Base-by-base conservation (phyloP, 257 asterid species). In the Solanum megistacrolobum region DNA sequence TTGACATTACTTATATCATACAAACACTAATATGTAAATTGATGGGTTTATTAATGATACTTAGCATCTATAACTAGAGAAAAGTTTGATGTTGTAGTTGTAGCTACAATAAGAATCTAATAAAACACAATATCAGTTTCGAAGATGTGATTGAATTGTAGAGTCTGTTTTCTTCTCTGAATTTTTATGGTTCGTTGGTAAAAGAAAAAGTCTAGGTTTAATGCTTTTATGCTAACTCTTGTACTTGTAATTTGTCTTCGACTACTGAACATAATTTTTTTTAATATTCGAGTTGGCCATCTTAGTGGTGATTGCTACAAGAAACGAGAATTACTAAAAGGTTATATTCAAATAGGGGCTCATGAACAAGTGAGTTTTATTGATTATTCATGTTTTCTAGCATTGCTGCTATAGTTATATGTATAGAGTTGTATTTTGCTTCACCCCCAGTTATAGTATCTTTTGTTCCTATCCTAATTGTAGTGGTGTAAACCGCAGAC, bases 271-370 rank as follows among this genome's bases (percentile, higher is more conserved):
- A 1, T 85, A 9, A 65, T 41, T 82, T 38, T n/a, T 66, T 31
- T 66, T 31, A 74, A 96, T 96, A 94, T 96, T 65, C 94, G 96
- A 55, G 99, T 96, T 46, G 94, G 92, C 38, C 98, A 96, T 93
- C 98, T 95, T 58, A 94, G 98, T 38, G 97, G 98, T 71, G 98
- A 97, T 89, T 97, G 95, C 72, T 96, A 94, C 86, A 96, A 90
- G 74, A 97, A 94, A 91, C 93, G 98, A 73, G 97, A 94, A 90
- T 90, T 97, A 43, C 90, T 94, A 36, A 97, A 94, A 3, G 98
- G 98, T 52, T 89, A 69, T 88, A 20, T 91, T 72, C 93, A 92
- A 89, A 21, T 94, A 29, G 88, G 95, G 88, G 96, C 14, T n/a
- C 99, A 96, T 60, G 99, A 94, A 87, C 97, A 91, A 91, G 97